Conservation (phyloP, 1,284 basidiomycete genomes). For the Mrakiaceae sp. region DNA sequence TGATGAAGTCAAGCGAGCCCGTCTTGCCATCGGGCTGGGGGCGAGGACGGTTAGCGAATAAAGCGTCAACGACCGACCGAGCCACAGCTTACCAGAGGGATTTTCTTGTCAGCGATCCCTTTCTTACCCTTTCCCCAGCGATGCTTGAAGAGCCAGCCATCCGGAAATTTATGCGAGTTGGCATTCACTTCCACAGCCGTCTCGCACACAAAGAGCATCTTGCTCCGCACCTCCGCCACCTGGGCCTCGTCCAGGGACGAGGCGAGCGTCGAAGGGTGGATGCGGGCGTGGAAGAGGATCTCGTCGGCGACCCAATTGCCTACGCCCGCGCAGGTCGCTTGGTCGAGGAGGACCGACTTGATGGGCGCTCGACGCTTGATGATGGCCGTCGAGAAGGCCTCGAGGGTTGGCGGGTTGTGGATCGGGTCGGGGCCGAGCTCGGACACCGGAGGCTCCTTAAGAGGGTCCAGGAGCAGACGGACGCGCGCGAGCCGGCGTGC, state of each 20-base stretch:
- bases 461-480: slow-evolving; percentile 49
- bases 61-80: slow-evolving; percentile 1
- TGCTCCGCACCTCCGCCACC: slow-evolving; percentile 45
- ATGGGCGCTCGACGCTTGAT: slow-evolving; percentile 55
- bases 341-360: slow-evolving; percentile 68
- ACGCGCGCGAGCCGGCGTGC: slow-evolving; percentile 62
- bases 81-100: slow-evolving; percentile 9
- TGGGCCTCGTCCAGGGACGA: slow-evolving; percentile 47
- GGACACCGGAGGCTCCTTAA: slow-evolving; percentile 47
- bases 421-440: slow-evolving; percentile 65
- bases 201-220: slow-evolving; percentile 49
- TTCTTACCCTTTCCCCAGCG: slow-evolving; percentile 60
- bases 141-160: slow-evolving; percentile 36
- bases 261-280: slow-evolving; percentile 64
- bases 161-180: slow-evolving; percentile 57
- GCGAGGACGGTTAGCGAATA: neutral
- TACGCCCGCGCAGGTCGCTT: slow-evolving; percentile 67
- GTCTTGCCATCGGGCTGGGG: slow-evolving; percentile 53
- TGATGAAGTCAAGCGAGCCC: slow-evolving; percentile 64
- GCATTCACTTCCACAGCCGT: slow-evolving; percentile 61
- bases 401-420: slow-evolving; percentile 53
- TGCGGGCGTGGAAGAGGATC: slow-evolving; percentile 61
- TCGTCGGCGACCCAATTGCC: slow-evolving; percentile 83
- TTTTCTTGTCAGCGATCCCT: slow-evolving; percentile 16
- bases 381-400: slow-evolving; percentile 46